Percentiles rank a stretch among this genome's conserved stretches.
Evolutionary conservation across 2,329 filamentous ascomycete genomes (phyloP).

Genomic region (Aspergillus bombycis): DNA sequence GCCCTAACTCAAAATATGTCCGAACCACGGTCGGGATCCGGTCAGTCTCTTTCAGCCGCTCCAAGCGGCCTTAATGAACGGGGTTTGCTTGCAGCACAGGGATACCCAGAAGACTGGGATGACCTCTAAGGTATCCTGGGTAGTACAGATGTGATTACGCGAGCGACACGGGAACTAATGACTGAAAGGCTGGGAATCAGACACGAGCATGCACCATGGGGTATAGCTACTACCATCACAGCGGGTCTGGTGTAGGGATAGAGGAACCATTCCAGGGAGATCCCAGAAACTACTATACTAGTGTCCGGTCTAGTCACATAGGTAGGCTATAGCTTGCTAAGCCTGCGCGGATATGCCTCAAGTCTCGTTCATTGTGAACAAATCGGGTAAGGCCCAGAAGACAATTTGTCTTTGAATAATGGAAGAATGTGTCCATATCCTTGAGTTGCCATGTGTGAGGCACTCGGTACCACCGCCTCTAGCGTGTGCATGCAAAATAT

Average conservation of each 20-base stretch:
- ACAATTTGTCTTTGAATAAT: background rate
- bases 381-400: background rate
- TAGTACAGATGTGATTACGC: background rate
- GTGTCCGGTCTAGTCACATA: background rate
- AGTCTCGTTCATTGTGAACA: background rate
- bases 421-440: background rate
- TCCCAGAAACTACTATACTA: background rate
- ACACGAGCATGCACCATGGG: background rate
- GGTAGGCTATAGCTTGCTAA: background rate
- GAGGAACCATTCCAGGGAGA: background rate
- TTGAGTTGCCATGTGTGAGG: background rate
- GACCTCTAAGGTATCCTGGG: background rate
- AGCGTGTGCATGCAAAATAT: background rate
- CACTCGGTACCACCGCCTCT: background rate
- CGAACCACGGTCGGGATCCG: too few species aligned
- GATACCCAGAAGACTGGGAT: background rate
- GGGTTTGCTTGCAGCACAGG: background rate
- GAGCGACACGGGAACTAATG: background rate
- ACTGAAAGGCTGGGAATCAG: background rate
- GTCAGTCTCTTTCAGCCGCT: background rate
- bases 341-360: background rate
- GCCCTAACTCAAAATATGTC: background rate
- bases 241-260: background rate
- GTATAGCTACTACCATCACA: background rate
- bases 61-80: background rate